Conservation (phyloP, 2,329 filamentous ascomycete species). For the Malbranchea cinnamomea region DNA sequence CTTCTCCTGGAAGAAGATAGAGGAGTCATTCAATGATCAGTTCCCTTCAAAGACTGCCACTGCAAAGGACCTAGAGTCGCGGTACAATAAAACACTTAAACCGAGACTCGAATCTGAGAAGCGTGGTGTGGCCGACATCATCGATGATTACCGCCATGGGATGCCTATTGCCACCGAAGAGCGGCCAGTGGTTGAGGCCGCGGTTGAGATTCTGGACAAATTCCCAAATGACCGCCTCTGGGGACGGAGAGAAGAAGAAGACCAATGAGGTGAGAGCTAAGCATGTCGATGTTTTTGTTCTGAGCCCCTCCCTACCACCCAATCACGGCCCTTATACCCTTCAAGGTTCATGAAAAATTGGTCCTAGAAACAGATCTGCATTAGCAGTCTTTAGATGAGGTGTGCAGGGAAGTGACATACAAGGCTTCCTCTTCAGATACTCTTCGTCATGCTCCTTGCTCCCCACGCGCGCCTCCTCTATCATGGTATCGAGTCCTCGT, state of each 20-base stretch:
- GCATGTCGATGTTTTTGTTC: background rate
- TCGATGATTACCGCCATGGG: slow-evolving; percentile 10
- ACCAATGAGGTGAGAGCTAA: slow-evolving; percentile 1
- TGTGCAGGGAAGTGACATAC: slow-evolving; percentile 4
- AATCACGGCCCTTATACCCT: no score
- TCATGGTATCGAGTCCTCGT: slow-evolving; percentile 79
- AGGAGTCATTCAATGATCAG: slow-evolving; percentile 5
- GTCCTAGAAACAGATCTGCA: background rate
- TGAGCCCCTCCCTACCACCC: no score
- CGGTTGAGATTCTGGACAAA: background rate
- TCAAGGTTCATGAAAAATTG: no score
- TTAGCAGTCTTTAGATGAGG: background rate
- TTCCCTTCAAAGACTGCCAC: slow-evolving; percentile 5
- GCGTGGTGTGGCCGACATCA: slow-evolving; percentile 5
- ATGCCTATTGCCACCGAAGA: background rate
- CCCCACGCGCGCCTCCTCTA: slow-evolving; percentile 80
- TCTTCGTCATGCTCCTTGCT: slow-evolving; percentile 74
- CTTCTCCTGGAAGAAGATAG: slow-evolving; percentile 8
- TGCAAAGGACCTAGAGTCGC: slow-evolving; percentile 11
- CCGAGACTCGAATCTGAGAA: slow-evolving; percentile 1
- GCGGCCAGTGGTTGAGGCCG: background rate
- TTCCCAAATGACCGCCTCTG: slow-evolving; percentile 2
- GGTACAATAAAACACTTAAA: slow-evolving; percentile 10
- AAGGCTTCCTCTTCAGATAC: slow-evolving; percentile 35
- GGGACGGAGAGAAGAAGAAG: no score